These are phyloP conservation scores for Apiospora malaysiana DNA, from an alignment of 2,329 filamentous ascomycete species.

Conservation along the genomic window DNA sequence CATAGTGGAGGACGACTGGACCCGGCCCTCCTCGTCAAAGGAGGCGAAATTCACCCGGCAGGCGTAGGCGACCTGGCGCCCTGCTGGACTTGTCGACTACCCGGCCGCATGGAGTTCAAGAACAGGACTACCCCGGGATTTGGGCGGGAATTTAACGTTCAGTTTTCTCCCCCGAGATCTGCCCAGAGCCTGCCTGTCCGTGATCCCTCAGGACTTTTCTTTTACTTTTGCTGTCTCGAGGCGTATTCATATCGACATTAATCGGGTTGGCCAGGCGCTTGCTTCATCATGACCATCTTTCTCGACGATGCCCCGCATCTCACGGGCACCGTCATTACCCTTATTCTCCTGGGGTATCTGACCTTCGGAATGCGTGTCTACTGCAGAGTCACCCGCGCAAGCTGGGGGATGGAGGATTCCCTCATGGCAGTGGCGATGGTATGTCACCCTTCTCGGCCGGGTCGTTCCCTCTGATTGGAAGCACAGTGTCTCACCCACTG, in stretches of 20 bases:
- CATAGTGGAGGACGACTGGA: not conserved
- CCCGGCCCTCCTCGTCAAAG: not conserved
- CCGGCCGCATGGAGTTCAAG: slow-evolving; percentile 14
- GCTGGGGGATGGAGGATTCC: slow-evolving; percentile 30
- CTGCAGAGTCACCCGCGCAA: slow-evolving; percentile 23
- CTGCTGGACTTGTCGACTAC: not conserved
- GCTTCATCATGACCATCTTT: slow-evolving; percentile 25
- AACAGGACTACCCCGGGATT: slow-evolving; percentile 1
- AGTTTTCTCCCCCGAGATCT: slow-evolving; percentile 7
- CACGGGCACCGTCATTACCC: slow-evolving; percentile 29
- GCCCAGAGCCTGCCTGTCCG: not conserved
- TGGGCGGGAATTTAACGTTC: not conserved
- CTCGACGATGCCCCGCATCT: slow-evolving; percentile 29
- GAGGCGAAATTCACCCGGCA: slow-evolving; percentile 3
- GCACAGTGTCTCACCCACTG: not conserved
- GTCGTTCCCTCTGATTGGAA: not conserved
- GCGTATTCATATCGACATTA: not conserved
- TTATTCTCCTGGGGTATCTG: slow-evolving; percentile 26
- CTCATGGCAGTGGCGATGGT: slow-evolving; percentile 29
- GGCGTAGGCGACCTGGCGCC: no score
- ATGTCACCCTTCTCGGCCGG: not conserved
- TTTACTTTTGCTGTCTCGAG: not conserved
- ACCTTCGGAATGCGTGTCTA: slow-evolving; percentile 27
- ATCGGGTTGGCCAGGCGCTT: not conserved
- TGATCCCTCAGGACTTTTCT: not conserved